These are phyloP conservation scores for Lipomyces oligophaga DNA, from an alignment of 805 yeast species.

Conservation along the genomic window DNA sequence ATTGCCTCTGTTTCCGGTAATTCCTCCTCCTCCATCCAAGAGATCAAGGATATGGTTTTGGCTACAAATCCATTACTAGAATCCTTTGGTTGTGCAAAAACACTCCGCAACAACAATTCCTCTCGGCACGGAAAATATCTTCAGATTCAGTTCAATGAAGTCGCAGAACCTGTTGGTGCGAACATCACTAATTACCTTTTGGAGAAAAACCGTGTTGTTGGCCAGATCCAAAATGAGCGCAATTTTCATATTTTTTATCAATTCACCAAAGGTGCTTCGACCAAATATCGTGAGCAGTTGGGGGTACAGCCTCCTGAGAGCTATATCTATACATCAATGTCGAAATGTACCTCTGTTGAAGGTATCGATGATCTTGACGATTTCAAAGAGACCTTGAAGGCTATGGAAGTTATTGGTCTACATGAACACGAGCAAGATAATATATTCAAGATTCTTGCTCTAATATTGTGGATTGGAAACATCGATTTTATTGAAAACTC, in stretches of 20 bases:
- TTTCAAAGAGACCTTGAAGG: slow-evolving; percentile 72
- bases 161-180: slow-evolving; percentile 88
- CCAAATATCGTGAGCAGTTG: slow-evolving; percentile 70
- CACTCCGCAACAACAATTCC: slow-evolving; percentile 81
- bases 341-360: slow-evolving; percentile 80
- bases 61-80: slow-evolving; percentile 94
- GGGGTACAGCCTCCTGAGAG: slow-evolving; percentile 96
- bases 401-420: slow-evolving; percentile 86
- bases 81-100: slow-evolving; percentile 91
- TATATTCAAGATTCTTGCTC: slow-evolving; percentile 78
- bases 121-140: slow-evolving; percentile 91
- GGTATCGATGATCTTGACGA: slow-evolving; percentile 82
- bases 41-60: slow-evolving; percentile 92
- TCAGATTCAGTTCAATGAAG: slow-evolving; percentile 79
- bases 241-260: slow-evolving; percentile 97
- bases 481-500: slow-evolving; percentile 79
- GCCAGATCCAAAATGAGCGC: slow-evolving; percentile 86
- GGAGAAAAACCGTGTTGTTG: slow-evolving; percentile 96
- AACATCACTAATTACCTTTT: slow-evolving; percentile 90
- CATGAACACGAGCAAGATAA: slow-evolving; percentile 80
- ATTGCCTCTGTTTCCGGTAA: slow-evolving; percentile 78
- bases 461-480: slow-evolving; percentile 93
- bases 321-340: slow-evolving; percentile 80
- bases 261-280: slow-evolving; percentile 86
- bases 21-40: slow-evolving; percentile 62